Evolutionary conservation across 1,139 yeast genomes (phyloP).

Genomic region (Suhomyces wounanorum): DNA sequence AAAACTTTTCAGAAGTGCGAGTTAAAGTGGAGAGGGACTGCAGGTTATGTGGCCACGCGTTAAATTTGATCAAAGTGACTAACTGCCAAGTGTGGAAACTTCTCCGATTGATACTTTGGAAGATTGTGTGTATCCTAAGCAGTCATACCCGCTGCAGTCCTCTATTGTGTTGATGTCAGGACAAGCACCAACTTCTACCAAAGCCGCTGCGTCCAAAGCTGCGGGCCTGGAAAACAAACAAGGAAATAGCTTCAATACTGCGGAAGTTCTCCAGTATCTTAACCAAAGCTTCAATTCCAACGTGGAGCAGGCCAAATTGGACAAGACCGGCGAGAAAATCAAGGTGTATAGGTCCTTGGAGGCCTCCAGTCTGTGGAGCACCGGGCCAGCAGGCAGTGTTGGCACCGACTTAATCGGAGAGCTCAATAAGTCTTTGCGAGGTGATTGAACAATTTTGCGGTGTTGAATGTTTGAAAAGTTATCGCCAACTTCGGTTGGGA

Average conservation of each 20-base stretch:
- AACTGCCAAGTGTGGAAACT: neutral
- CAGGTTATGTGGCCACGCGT: slow-evolving; percentile 1
- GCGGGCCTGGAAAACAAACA: neutral
- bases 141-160: too few relatives aligned
- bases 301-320: slow-evolving; percentile 21
- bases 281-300: slow-evolving; percentile 19
- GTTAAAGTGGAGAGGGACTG: neutral
- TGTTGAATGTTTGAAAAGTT: neutral
- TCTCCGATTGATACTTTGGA: neutral
- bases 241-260: slow-evolving; percentile 16
- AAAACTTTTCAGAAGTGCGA: slow-evolving; percentile 12
- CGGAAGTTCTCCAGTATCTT: slow-evolving; percentile 22
- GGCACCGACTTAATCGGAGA: slow-evolving; percentile 25
- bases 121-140: too few relatives aligned
- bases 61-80: neutral
- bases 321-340: slow-evolving; percentile 20
- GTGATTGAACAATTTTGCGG: neutral
- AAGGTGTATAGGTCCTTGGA: slow-evolving; percentile 26
- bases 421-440: slow-evolving; percentile 19
- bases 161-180: neutral
- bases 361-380: slow-evolving; percentile 28
- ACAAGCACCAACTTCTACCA: neutral
- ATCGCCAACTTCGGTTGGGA: too few relatives aligned
- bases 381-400: slow-evolving; percentile 15
- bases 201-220: neutral